Evolutionary conservation across 176 grass and related monocot genomes (phyloP).

Genomic region (Cenchrus fungigraminus): DNA sequence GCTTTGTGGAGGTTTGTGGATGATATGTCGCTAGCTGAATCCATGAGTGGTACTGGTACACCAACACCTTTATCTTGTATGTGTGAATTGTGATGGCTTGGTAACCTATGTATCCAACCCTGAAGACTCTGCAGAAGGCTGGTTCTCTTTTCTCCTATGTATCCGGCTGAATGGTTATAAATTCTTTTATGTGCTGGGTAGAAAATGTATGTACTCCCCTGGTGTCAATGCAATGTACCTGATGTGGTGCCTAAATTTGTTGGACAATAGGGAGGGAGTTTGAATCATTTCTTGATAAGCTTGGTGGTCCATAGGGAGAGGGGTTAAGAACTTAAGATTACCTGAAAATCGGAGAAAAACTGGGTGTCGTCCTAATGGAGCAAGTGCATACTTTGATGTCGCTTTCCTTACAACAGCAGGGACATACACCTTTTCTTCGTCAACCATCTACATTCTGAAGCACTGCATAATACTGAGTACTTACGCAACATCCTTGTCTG

Average conservation of each 20-base stretch:
- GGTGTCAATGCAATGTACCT: neutral
- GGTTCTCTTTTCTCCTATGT: neutral
- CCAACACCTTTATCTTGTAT: neutral
- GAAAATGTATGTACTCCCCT: neutral
- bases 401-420: neutral
- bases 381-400: neutral
- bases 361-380: neutral
- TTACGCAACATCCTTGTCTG: too few species aligned
- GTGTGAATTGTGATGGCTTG: slow-evolving; percentile 2
- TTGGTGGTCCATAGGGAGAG: neutral
- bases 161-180: neutral
- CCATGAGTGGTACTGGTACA: neutral
- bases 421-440: neutral
- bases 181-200: neutral
- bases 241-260: neutral
- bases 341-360: neutral
- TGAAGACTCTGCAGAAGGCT: neutral
- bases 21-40: neutral
- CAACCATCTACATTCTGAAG: neutral
- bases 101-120: neutral
- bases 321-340: neutral
- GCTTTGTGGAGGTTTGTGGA: neutral
- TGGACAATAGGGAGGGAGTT: neutral
- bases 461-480: too few species aligned
- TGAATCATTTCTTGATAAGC: neutral